Base-by-base conservation (phyloP, 2,329 filamentous ascomycete species). In the Colletotrichum sublineola region DNA sequence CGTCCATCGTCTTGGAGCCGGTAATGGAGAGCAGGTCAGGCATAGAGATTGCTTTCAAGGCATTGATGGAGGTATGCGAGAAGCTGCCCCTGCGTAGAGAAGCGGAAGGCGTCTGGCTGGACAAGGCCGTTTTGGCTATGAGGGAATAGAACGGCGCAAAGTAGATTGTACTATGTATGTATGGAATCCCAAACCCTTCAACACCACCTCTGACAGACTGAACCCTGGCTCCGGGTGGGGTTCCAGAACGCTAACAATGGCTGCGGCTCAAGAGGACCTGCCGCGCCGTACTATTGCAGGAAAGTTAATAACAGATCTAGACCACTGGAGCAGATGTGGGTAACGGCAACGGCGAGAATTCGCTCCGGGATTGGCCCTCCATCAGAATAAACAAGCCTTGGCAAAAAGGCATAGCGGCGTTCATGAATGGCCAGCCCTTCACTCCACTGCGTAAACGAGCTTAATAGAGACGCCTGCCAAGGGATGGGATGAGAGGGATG, bases 91-190 rank as follows among this genome's bases (percentile, higher is more conserved):
- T 57, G 24, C 20, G n/a, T 6, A 42, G 55, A 40, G n/a, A 38
- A 6, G n/a, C 3, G 6, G 36, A 57, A 57, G 36, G 55, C 11
- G 20, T 15, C 20, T 57, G 55, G 55, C 55, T 57, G 12, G 55
- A 57, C 55, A 40, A 57, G 9, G 55, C 55, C 5, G 55, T 57
- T 38, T 40, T 57, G n/a, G 55, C 55, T 2, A 57, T 57, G 55
- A 24, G 40, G 55, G n/a, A 57, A 36, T n/a, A 24, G 36, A 3
- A 57, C 36, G 36, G 24, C 14, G 29, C 29, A 11, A 57, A 8
- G 36, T 40, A 57, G 55, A 18, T 29, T 14, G 55, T 24, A 24
- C 24, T 24, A 24, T 24, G 24, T 24, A 24, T 24, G 24, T 18
- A 18, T 40, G 36, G 15, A 9, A 57, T 5, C n/a, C 5, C n/a